A percentile compares a stretch with the other conserved stretches of the same genome.
phyloP scores from a whole-genome alignment of 1,284 basidiomycete species.

The Omphalotus olearius region DNA sequence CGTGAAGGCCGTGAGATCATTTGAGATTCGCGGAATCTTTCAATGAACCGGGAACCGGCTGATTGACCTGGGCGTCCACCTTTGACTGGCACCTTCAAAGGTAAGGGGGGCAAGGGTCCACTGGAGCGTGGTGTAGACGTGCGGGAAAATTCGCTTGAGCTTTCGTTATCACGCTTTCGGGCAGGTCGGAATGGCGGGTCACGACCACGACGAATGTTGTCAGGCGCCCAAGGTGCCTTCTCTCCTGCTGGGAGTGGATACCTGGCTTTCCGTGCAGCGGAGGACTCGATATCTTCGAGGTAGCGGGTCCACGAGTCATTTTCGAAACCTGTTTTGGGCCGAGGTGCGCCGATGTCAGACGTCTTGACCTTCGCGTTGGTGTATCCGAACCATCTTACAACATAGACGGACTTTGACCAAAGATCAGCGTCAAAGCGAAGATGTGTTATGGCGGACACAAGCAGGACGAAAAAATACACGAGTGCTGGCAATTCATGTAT shows the following conservation, averaged over 20 bases:
- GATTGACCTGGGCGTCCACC: slow-evolving; percentile 9
- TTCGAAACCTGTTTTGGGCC: slow-evolving; percentile 12
- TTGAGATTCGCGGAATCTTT: slow-evolving; percentile 33
- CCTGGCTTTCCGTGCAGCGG: slow-evolving; percentile 18
- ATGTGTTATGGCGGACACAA: slow-evolving; percentile 42
- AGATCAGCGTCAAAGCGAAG: slow-evolving; percentile 35
- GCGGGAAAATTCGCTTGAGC: slow-evolving; percentile 2
- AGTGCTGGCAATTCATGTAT: slow-evolving; percentile 34
- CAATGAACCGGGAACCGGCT: slow-evolving; percentile 35
- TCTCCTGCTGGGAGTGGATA: slow-evolving; percentile 18
- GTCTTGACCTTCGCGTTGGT: slow-evolving; percentile 11
- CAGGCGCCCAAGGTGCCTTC: slow-evolving; percentile 42
- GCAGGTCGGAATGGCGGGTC: slow-evolving; percentile 35
- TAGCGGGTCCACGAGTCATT: slow-evolving; percentile 25
- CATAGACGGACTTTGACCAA: slow-evolving; percentile 47
- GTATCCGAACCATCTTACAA: slow-evolving; percentile 52
- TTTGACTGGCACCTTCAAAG: slow-evolving; percentile 19
- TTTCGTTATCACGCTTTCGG: slow-evolving; percentile 15
- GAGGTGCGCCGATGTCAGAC: slow-evolving; percentile 9
- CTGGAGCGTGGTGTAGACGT: slow-evolving; percentile 1
- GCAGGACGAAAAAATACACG: slow-evolving; percentile 50
- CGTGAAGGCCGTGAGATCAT: slow-evolving; percentile 24
- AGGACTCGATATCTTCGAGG: slow-evolving; percentile 28
- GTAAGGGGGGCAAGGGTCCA: slow-evolving; percentile 17
- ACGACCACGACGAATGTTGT: slow-evolving; percentile 44